Conservation (phyloP, 2,329 filamentous ascomycete species). For the Penicillium thymicola region DNA sequence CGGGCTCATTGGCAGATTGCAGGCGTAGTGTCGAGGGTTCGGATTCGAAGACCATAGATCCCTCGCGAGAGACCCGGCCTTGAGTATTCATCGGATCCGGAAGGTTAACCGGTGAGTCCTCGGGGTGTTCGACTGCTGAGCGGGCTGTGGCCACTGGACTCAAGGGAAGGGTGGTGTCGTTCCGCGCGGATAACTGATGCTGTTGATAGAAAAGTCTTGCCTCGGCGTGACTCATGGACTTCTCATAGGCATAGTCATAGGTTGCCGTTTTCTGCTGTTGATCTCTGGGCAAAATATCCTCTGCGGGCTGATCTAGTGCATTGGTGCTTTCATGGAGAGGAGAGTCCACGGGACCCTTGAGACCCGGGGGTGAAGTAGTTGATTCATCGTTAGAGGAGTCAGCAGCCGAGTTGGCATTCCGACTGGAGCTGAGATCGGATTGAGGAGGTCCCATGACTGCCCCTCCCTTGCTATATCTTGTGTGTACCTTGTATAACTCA, state of each 20-base stretch:
- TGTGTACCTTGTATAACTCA: background rate
- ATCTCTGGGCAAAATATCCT: slow-evolving; percentile 39
- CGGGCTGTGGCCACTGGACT: slow-evolving; percentile 27
- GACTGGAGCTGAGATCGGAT: slow-evolving; percentile 17
- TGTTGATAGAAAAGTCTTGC: slow-evolving; percentile 95
- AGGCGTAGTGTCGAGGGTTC: slow-evolving; percentile 8
- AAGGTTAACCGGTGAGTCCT: slow-evolving; percentile 3
- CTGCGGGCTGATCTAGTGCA: slow-evolving; percentile 6
- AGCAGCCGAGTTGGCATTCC: slow-evolving; percentile 19
- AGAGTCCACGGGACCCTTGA: slow-evolving; percentile 10
- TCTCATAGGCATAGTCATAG: slow-evolving; percentile 90
- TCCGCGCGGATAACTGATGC: slow-evolving; percentile 63
- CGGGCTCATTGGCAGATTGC: slow-evolving; percentile 8
- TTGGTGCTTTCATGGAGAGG: slow-evolving; percentile 9
- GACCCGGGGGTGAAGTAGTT: slow-evolving; percentile 3
- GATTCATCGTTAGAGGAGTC: slow-evolving; percentile 10
- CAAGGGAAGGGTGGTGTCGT: slow-evolving; percentile 37
- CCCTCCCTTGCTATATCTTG: background rate
- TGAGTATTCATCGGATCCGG: background rate
- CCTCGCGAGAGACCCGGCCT: background rate
- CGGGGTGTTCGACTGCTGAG: slow-evolving; percentile 11
- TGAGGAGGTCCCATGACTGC: slow-evolving; percentile 23
- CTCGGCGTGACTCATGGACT: slow-evolving; percentile 89
- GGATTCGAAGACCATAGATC: slow-evolving; percentile 12
- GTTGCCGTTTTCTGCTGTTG: slow-evolving; percentile 70